Percentiles rank a stretch among this genome's conserved stretches.
phyloP scores from a whole-genome alignment of 768 basidiomycete genomes.

The Leccinum barrowsii region DNA sequence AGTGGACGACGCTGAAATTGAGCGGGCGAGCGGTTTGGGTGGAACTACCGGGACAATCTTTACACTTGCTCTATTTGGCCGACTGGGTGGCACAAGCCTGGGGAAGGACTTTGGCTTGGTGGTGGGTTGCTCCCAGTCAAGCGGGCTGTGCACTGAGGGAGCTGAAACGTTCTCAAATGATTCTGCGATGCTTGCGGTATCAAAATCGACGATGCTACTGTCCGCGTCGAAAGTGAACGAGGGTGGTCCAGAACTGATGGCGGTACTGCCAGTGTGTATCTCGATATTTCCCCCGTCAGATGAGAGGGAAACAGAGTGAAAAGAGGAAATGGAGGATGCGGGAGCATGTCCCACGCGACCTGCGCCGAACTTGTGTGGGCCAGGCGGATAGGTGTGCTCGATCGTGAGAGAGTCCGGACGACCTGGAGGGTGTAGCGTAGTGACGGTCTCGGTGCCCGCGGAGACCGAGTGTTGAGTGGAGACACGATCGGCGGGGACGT shows the following conservation, averaged over 20 bases:
- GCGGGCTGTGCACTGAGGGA: constrained; percentile 49
- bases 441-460: constrained; percentile 12
- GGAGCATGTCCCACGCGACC: constrained; percentile 47
- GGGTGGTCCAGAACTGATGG: constrained; percentile 33
- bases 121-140: constrained; percentile 51
- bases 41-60: constrained; percentile 18
- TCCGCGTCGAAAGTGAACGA: constrained; percentile 47
- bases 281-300: constrained; percentile 46
- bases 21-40: constrained; percentile 31
- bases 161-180: constrained; percentile 70
- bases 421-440: constrained; percentile 29
- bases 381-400: constrained; percentile 56
- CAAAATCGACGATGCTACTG: constrained; percentile 37
- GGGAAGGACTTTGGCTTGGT: constrained; percentile 30
- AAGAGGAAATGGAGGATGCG: constrained; percentile 74
- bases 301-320: constrained; percentile 80
- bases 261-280: neutral
- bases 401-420: constrained; percentile 49
- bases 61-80: constrained; percentile 44
- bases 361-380: constrained; percentile 34
- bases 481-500: constrained; percentile 38
- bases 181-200: constrained; percentile 59
- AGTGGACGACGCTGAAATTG: constrained; percentile 35
- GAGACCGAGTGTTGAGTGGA: constrained; percentile 28
- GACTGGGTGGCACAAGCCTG: constrained; percentile 39